phyloP scores from a whole-genome alignment of 257 asterid genomes.

The Solanum medicagineum region DNA sequence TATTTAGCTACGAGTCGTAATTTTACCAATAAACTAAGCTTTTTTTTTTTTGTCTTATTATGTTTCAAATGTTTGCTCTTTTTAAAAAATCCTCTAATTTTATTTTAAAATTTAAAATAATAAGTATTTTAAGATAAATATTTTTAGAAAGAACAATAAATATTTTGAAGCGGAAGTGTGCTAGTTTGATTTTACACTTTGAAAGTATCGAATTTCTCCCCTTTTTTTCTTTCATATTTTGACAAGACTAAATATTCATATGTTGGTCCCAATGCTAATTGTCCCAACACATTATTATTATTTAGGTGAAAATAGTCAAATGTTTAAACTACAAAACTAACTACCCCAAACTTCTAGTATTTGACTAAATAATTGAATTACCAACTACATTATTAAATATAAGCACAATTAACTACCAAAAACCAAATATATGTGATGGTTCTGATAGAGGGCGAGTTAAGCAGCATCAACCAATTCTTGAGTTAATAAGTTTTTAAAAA shows the following conservation, averaged over 20 bases:
- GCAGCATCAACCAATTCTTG: too few relatives aligned
- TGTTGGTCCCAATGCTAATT: not conserved
- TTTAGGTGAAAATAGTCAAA: not conserved
- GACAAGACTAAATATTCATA: not conserved
- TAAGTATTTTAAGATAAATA: not conserved
- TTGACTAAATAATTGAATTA: not conserved
- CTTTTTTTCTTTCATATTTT: not conserved
- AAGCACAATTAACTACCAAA: not conserved
- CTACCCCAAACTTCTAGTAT: not conserved
- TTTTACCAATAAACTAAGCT: too few relatives aligned
- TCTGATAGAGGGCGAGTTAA: too few relatives aligned
- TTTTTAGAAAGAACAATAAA: not conserved
- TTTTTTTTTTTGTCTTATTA: too few relatives aligned
- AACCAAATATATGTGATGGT: not conserved
- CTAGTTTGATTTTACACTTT: not conserved
- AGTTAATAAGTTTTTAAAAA: not conserved
- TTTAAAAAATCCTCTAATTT: too few relatives aligned
- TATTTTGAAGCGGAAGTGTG: not conserved
- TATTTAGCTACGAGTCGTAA: too few relatives aligned
- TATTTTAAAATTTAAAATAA: too few relatives aligned
- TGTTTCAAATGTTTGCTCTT: too few relatives aligned
- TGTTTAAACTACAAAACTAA: not conserved
- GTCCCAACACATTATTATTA: not conserved
- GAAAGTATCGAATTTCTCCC: not conserved
- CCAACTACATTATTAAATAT: not conserved